phyloP scores from a whole-genome alignment of 139 green algal genomes.

The Picochlorum costavermella region DNA sequence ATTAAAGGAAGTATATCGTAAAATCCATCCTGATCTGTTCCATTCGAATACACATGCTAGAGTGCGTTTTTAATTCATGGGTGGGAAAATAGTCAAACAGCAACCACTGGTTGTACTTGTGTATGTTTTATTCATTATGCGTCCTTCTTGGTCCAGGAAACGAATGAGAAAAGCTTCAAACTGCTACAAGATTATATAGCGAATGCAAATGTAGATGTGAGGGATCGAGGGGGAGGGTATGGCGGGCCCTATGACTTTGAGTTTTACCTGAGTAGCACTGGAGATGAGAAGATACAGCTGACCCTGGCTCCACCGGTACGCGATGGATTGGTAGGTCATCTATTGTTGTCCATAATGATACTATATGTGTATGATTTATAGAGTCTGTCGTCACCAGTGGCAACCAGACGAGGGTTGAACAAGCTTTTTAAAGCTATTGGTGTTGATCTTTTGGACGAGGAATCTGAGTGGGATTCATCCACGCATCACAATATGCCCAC shows the following conservation, averaged over 20 bases:
- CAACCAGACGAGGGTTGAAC: background rate
- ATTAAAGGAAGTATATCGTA: slow-evolving; percentile 36
- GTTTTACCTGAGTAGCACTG: slow-evolving; percentile 34
- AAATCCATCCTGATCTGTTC: slow-evolving; percentile 53
- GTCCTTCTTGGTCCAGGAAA: slow-evolving; percentile 15
- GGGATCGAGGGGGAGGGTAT: slow-evolving; percentile 12
- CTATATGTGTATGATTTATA: background rate
- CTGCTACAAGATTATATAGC: slow-evolving; percentile 53
- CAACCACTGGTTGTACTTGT: background rate
- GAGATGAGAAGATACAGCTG: background rate
- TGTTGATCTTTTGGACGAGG: slow-evolving; percentile 4
- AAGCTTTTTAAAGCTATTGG: slow-evolving; percentile 7
- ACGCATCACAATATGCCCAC: background rate
- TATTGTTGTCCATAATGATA: background rate
- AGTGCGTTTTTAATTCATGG: background rate
- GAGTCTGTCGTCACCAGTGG: background rate
- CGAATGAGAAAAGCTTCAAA: slow-evolving; percentile 55
- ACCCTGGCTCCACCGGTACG: slow-evolving; percentile 3
- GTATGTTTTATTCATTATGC: slow-evolving; percentile 7
- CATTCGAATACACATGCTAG: slow-evolving; percentile 20
- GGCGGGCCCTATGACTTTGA: slow-evolving; percentile 41
- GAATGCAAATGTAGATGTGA: slow-evolving; percentile 10
- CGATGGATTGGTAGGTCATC: background rate
- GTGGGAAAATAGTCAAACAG: no score
- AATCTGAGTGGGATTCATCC: background rate